Conservation (phyloP, 1,139 yeast species). For the Oligophagozyma castellii region DNA sequence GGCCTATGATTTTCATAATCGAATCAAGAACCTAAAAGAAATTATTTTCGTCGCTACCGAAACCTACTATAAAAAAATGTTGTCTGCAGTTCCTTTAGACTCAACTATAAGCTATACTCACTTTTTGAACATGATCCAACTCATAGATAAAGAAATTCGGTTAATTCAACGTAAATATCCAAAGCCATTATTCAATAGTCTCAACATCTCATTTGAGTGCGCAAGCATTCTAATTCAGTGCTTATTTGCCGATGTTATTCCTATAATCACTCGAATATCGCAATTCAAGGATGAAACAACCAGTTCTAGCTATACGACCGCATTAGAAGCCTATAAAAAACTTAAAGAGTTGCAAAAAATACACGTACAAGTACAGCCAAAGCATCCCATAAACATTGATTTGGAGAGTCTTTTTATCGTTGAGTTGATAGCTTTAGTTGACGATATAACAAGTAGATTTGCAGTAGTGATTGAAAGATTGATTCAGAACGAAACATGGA, state of each 20-base stretch:
- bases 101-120: conserved; percentile 42
- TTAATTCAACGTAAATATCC: conserved; percentile 47
- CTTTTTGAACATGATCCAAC: conserved; percentile 46
- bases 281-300: neutral
- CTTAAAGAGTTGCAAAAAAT: conserved; percentile 44
- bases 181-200: conserved; percentile 44
- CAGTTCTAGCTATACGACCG: conserved; percentile 29
- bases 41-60: conserved; percentile 42
- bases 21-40: conserved; percentile 36
- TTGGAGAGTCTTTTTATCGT: conserved; percentile 49
- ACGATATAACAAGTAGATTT: conserved; percentile 38
- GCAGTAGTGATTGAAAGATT: conserved; percentile 40
- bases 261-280: neutral
- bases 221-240: conserved; percentile 43
- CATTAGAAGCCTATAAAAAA: conserved; percentile 44
- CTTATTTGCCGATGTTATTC: conserved; percentile 33
- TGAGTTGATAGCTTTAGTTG: conserved; percentile 43
- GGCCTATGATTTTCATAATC: too few relatives aligned
- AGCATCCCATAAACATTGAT: conserved; percentile 35
- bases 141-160: conserved; percentile 37
- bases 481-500: conserved; percentile 40
- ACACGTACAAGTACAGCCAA: conserved; percentile 35
- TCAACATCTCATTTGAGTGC: conserved; percentile 41
- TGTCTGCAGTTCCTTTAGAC: conserved; percentile 54
- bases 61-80: conserved; percentile 41